Evolutionary conservation across 768 basidiomycete genomes (phyloP).

Genomic region (Podaxis sp.): DNA sequence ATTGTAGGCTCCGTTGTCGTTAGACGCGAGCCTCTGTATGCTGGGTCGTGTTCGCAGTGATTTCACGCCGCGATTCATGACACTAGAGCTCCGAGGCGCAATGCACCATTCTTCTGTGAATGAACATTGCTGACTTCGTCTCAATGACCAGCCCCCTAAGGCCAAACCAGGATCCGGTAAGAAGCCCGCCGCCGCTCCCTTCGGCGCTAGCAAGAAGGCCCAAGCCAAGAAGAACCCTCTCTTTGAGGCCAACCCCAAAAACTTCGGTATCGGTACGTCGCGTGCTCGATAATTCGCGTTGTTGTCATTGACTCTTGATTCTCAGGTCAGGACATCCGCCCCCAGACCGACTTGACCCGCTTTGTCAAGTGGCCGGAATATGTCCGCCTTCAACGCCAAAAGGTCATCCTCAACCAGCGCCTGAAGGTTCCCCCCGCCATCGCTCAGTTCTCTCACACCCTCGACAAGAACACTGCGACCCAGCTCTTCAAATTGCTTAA

Average conservation of each 20-base stretch:
- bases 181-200: conserved; percentile 85
- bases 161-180: conserved; percentile 69
- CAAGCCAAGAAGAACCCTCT: conserved; percentile 93
- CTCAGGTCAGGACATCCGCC: conserved; percentile 93
- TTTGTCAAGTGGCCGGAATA: conserved; percentile 99
- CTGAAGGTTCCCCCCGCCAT: conserved; percentile 98
- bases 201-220: conserved; percentile 71
- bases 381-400: conserved; percentile 95
- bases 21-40: conserved; percentile 39
- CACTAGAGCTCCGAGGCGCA: conserved; percentile 59
- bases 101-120: conserved; percentile 28
- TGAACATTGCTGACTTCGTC: conserved; percentile 59
- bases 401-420: conserved; percentile 96
- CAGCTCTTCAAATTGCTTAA: conserved; percentile 98
- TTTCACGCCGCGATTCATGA: conserved; percentile 27
- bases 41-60: conserved; percentile 31
- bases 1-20: conserved; percentile 16
- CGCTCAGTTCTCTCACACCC: conserved; percentile 94
- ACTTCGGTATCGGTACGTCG: conserved; percentile 91
- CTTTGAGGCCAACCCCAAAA: conserved; percentile 86
- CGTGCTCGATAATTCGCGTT: neutral
- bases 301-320: neutral
- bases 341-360: conserved; percentile 86
- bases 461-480: conserved; percentile 99
- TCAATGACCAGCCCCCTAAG: conserved; percentile 93